These are phyloP conservation scores for Rhododendron henanense DNA, from an alignment of 148 eudicot species.

Conservation along the genomic window DNA sequence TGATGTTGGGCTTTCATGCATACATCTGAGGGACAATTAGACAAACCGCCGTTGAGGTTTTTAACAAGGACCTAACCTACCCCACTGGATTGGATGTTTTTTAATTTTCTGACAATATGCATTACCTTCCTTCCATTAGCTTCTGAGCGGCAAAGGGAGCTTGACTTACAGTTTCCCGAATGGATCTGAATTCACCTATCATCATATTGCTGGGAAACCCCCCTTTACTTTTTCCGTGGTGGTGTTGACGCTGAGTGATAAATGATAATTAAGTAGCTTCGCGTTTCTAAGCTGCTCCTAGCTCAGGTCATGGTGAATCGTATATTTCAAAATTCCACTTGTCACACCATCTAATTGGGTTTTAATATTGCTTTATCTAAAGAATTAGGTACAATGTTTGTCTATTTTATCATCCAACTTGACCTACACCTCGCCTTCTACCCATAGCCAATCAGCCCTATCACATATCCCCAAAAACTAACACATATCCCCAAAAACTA, in stretches of 20 bases:
- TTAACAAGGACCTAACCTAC: too few relatives aligned
- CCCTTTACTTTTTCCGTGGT: neutral
- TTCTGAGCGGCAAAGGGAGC: too few relatives aligned
- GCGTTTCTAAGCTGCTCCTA: neutral
- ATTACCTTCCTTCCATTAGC: neutral
- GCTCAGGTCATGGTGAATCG: neutral
- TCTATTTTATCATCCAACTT: neutral
- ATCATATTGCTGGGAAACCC: neutral
- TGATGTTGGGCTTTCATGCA: too few relatives aligned
- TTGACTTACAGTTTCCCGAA: neutral
- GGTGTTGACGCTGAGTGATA: neutral
- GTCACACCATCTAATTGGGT: neutral
- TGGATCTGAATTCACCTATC: neutral
- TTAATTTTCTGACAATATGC: too few relatives aligned
- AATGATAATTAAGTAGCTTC: neutral
- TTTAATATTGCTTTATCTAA: neutral
- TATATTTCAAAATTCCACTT: neutral
- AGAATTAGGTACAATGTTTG: neutral
- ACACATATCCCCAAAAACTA: neutral
- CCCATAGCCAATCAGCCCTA: neutral
- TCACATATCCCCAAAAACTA: neutral
- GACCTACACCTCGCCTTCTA: neutral
- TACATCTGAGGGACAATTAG: too few relatives aligned
- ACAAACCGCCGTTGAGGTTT: too few relatives aligned
- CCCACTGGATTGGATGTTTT: too few relatives aligned